These are phyloP conservation scores for Incumbomyces lentus DNA, from an alignment of 2,329 filamentous ascomycete species.

Conservation along the genomic window DNA sequence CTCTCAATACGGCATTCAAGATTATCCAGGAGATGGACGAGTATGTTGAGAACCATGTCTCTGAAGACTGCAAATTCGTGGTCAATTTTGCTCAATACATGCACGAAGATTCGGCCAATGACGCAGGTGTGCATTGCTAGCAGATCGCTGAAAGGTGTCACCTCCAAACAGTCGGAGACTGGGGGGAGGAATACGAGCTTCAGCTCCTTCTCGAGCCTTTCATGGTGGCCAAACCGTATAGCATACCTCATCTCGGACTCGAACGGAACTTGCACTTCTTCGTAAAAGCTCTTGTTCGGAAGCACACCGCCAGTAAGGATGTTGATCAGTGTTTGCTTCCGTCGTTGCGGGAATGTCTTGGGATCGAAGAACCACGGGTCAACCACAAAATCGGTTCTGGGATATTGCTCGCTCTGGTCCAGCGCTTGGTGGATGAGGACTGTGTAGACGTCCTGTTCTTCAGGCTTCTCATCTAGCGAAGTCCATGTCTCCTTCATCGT, in stretches of 20 bases:
- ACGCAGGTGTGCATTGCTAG: background rate
- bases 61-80: background rate
- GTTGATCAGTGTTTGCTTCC: background rate
- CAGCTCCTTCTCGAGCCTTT: background rate
- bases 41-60: background rate
- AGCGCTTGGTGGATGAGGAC: constrained; percentile 2
- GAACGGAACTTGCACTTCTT: background rate
- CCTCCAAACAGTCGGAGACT: background rate
- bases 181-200: background rate
- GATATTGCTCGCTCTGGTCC: constrained; percentile 2
- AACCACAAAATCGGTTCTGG: constrained; percentile 2
- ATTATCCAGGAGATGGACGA: background rate
- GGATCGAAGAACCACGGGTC: constrained; percentile 4
- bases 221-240: background rate
- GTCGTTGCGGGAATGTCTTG: constrained; percentile 1
- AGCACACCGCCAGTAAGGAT: background rate
- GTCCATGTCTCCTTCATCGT: constrained; percentile 8
- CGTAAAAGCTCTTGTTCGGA: background rate
- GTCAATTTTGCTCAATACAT: background rate
- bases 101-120: background rate
- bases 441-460: constrained; percentile 4
- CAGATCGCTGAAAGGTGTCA: background rate
- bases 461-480: constrained; percentile 1
- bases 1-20: background rate
- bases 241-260: background rate